phyloP scores from a whole-genome alignment of 169 alveolate species.

The Sarcocystis neurona region DNA sequence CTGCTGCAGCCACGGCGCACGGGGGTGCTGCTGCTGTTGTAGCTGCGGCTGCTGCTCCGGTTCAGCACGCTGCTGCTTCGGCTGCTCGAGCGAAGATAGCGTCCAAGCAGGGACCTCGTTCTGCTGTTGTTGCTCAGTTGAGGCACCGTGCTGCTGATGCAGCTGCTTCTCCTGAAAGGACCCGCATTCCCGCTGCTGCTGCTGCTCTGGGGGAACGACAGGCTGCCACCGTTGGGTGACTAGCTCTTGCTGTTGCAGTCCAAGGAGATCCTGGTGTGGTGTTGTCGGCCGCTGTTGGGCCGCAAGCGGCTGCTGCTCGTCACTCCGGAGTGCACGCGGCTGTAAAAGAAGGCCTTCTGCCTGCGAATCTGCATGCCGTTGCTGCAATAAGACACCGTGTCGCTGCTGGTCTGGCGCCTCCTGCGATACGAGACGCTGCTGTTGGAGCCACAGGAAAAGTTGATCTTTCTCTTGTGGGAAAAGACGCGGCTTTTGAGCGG shows the following conservation, averaged over 20 bases:
- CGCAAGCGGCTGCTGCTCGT: neutral
- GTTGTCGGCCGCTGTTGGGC: neutral
- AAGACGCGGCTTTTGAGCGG: no score
- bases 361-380: no score
- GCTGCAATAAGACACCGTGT: no score
- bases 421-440: no score
- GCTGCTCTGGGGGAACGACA: no score
- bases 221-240: no score
- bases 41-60: neutral
- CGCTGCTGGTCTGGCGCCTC: no score
- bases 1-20: neutral
- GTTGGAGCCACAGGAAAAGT: no score
- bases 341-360: no score
- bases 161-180: neutral
- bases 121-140: neutral
- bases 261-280: neutral
- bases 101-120: neutral
- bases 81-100: neutral
- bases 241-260: neutral
- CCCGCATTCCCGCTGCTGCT: conserved; percentile 1
- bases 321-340: neutral
- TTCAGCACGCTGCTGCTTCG: neutral
- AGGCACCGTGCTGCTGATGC: conserved; percentile 6
- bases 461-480: no score
- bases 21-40: neutral